Conservation (phyloP, 108 stramenopile genomes). For the Mediolabrus comicus region DNA sequence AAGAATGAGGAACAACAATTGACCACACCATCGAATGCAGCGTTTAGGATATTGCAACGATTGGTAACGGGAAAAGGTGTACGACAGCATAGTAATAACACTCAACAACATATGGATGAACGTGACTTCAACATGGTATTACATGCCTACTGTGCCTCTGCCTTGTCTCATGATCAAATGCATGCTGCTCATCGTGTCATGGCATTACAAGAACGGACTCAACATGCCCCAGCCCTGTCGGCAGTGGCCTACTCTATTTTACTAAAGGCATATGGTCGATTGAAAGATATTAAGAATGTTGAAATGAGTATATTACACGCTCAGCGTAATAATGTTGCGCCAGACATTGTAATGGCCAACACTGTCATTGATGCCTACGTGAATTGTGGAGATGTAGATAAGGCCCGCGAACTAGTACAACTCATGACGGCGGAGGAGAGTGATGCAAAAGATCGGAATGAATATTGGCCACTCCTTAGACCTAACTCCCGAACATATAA, state of each 20-base stretch:
- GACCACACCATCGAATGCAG: constrained; percentile 44
- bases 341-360: constrained; percentile 69
- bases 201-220: constrained; percentile 67
- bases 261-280: constrained; percentile 71
- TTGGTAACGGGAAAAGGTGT: constrained; percentile 65
- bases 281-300: constrained; percentile 59
- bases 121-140: constrained; percentile 79
- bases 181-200: constrained; percentile 71
- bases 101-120: constrained; percentile 43
- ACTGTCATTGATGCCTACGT: constrained; percentile 79
- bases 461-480: constrained; percentile 39
- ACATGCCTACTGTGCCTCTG: constrained; percentile 49
- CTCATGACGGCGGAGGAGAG: constrained; percentile 32
- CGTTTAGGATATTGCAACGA: constrained; percentile 76
- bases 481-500: constrained; percentile 76
- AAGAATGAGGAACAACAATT: not conserved
- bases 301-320: constrained; percentile 58
- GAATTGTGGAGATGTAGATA: constrained; percentile 63
- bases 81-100: constrained; percentile 13
- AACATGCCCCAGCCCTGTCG: constrained; percentile 64
- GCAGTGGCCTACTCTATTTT: constrained; percentile 77
- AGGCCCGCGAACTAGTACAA: constrained; percentile 54
- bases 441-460: not conserved
- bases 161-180: constrained; percentile 45
- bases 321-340: constrained; percentile 43